Evolutionary conservation across 1,139 yeast genomes (phyloP), one percentile per base, ranked within the genome.

Genomic region (Pichia sp.): DNA sequence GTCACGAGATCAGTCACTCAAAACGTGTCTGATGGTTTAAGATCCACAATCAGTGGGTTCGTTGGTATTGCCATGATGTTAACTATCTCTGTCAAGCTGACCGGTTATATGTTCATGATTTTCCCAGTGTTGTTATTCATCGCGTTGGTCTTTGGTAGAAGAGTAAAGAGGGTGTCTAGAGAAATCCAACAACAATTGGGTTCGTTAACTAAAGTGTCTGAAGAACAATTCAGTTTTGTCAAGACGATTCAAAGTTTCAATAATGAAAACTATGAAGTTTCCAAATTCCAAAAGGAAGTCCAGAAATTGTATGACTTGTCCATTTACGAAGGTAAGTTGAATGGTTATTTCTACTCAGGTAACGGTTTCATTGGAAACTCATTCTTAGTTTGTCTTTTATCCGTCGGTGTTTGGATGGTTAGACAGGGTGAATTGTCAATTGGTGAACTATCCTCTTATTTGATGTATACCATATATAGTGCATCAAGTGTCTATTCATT

Each of bases 1-100:
- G 78, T 79, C 21, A 67, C 81, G 20, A 72, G 72, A 53, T 72
- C 82, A 4, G 65, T 79, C 28, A 76, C 82, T 52, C 78, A 77
- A 34, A 79, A 78, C 53, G 67, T 79, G 22, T 75, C 79, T 53
- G 83, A 79, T 58, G 84, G 84, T 6, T 68, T 77, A 40, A 62
- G 83, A 38, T 69, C 82, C 0, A 56, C 73, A 0, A 76, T 79
- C 34, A 71, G 77, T 57, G 83, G 83, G 0, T 60, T 68, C 38
- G 83, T 77, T 11, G 84, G 84, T 45, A 53, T 65, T 32, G 68
- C 77, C 2, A 78, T 79, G 83, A 79, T 79, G 84, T 66, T 79
- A 40, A 71, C 69, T 55, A 81, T 79, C 4, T 75, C 80, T 41
- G 74, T 79, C 70, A 75, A 77, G 57, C 66, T 79, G 51, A 76